These are phyloP conservation scores for Tuctoria greenei DNA, from an alignment of 176 grass and related monocot genomes.

Conservation along the genomic window DNA sequence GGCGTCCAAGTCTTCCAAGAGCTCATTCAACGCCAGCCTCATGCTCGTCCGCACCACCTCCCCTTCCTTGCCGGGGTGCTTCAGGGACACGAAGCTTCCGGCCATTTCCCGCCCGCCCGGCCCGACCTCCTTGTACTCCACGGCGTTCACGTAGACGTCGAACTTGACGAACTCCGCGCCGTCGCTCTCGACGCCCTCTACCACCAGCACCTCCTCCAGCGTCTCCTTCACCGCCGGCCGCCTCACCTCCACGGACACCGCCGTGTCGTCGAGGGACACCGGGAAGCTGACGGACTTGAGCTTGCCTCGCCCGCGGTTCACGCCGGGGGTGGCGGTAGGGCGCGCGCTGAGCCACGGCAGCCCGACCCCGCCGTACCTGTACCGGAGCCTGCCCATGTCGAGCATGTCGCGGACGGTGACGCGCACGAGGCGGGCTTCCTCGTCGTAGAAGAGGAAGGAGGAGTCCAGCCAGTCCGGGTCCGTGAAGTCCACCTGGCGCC, in stretches of 20 bases:
- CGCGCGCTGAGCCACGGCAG: constrained; percentile 21
- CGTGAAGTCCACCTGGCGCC: constrained; percentile 24
- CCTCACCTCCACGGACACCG: neutral
- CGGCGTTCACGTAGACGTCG: constrained; percentile 46
- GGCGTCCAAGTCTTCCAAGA: constrained; percentile 45
- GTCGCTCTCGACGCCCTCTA: constrained; percentile 34
- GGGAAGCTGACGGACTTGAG: constrained; percentile 19
- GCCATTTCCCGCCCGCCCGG: constrained; percentile 43
- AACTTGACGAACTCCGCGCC: constrained; percentile 30
- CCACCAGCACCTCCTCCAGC: constrained; percentile 37
- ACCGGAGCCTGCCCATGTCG: constrained; percentile 24
- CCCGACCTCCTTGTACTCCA: constrained; percentile 31
- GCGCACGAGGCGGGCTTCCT: constrained; percentile 48
- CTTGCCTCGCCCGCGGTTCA: neutral
- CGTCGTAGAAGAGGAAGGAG: constrained; percentile 57
- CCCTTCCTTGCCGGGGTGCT: neutral
- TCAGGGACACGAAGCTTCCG: constrained; percentile 47
- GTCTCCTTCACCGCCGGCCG: neutral
- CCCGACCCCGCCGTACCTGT: neutral
- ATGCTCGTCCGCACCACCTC: constrained; percentile 24
- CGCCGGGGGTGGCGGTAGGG: neutral
- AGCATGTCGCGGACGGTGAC: constrained; percentile 37
- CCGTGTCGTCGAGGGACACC: neutral
- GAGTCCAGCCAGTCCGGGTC: constrained; percentile 59
- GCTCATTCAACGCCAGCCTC: constrained; percentile 40